phyloP scores from a whole-genome alignment of 2,329 filamentous ascomycete genomes.

The Phialocephala sp. region DNA sequence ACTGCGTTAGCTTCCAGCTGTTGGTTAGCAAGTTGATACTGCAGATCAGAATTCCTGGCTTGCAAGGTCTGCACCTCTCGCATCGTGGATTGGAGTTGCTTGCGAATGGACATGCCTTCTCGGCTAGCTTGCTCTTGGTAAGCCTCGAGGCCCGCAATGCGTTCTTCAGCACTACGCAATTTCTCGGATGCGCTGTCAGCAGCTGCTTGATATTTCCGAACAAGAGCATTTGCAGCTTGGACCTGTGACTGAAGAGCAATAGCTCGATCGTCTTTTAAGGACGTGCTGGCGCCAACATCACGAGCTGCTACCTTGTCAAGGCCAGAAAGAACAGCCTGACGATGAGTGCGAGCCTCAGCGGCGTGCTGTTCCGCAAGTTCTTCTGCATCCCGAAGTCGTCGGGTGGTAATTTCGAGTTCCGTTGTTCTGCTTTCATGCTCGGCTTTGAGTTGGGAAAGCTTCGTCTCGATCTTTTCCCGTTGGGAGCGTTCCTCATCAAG shows the following conservation, averaged over 20 bases:
- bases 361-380: conserved; percentile 87
- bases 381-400: conserved; percentile 83
- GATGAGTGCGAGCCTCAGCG: conserved; percentile 84
- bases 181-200: conserved; percentile 88
- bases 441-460: conserved; percentile 75
- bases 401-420: conserved; percentile 76
- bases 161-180: conserved; percentile 89
- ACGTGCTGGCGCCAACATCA: conserved; percentile 54
- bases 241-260: conserved; percentile 80
- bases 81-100: conserved; percentile 85
- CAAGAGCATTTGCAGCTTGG: conserved; percentile 76
- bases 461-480: conserved; percentile 76
- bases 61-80: conserved; percentile 84
- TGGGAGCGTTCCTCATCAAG: conserved; percentile 82
- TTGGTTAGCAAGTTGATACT: conserved; percentile 81
- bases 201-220: conserved; percentile 87
- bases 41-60: conserved; percentile 79
- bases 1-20: conserved; percentile 95
- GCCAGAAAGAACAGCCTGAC: conserved; percentile 80
- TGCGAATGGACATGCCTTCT: conserved; percentile 86
- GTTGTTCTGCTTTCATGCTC: conserved; percentile 82
- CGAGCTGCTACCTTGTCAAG: conserved; percentile 73
- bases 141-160: conserved; percentile 93
- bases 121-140: conserved; percentile 97
- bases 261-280: conserved; percentile 68